Evolutionary conservation across 2,329 filamentous ascomycete genomes (phyloP), one percentile per base, ranked within the genome.

Genomic region (Aspergillus viridinutans): DNA sequence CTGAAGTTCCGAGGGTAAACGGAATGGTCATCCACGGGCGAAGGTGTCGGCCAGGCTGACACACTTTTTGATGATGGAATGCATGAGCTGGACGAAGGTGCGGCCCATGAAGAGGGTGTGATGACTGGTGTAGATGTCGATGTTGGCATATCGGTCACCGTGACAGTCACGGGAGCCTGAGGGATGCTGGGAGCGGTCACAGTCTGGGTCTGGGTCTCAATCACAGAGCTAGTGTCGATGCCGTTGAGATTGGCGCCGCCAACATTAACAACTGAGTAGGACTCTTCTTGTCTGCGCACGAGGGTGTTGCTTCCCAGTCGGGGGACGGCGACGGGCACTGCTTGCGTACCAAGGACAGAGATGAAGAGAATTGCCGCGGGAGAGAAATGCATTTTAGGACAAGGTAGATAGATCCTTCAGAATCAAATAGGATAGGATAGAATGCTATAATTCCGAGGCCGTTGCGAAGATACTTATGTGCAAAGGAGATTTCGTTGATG

Each of bases 181-280:
- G 61, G 60, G 45, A 58, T 51, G 23, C 54, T 54, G 7, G 57
- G 52, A 12, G 50, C 61, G 35, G 60, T 64, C 28, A 63, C 45
- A 17, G 61, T 65, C 51, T 64, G 60, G 29, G 60, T 64, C 35
- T 61, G 45, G 14, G 61, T 63, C 51, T 65, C 50, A 25, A 59
- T 25, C 12, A 38, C 58, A 2, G 63, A 64, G 21, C 43, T 47
- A 23, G 43, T n/a, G 4, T 62, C 52, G 25, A 59, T 35, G 32
- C 63, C 60, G 49, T 54, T 61, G 17, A 51, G 61, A 1, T 55
- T 49, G 1, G 61, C 57, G 21, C 68, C 69, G 25, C 65, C 70
- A 21, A 72, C 71, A 58, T 72, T 72, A 58, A 73, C 70, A 23
- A 74, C 63, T 1, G 64, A 58, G 53, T 73, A 74, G 2, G 58